Base-by-base conservation (phyloP, 1,284 basidiomycete species). In the Melampsora larici-populina region DNA sequence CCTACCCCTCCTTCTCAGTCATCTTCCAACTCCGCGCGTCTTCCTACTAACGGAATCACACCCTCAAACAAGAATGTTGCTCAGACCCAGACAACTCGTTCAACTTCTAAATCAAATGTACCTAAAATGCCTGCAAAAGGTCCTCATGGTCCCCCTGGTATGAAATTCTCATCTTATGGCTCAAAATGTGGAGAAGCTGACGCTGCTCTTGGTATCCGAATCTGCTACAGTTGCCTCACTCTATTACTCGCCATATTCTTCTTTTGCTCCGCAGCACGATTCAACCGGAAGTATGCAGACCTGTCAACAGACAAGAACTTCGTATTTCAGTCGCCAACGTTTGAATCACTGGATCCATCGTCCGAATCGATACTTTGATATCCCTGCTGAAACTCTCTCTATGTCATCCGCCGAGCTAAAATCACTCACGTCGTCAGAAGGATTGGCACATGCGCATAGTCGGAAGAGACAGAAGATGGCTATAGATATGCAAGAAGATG, bases 241-340 rank as follows among this genome's bases (percentile, higher is more conserved):
- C 4, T 78, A 78, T 36, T 78, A 78, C 49, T 78, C 75, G 43
- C 65, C 75, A 31, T 78, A 70, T 65, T 78, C 75, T n/a, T 78
- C 75, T 40, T 78, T 78, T 65, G 75, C 67, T 26, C 75, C 75
- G 8, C 69, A 46, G 31, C 70, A 78, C 26, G 75, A 78, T 58
- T 78, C 75, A 31, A 70, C 67, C 17, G 31, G 24, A 29, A 70
- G 67, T 49, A 40, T 62, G 13, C 67, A 78, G 33, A 64, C 75
- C 33, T 40, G 58, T 58, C 58, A 78, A 31, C 55, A 63, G 15
- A 49, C 75, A 18, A 64, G 67, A 13, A 36, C 67, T 1, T 43
- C 48, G 36, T 51, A 70, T 31, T 43, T 70, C 29, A 70, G 67
- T 40, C 68, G 60, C 18, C 67, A 78, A 40, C 65, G 46, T 31